phyloP scores from a whole-genome alignment of 176 grass and related monocot species.

The Zoysia japonica region DNA sequence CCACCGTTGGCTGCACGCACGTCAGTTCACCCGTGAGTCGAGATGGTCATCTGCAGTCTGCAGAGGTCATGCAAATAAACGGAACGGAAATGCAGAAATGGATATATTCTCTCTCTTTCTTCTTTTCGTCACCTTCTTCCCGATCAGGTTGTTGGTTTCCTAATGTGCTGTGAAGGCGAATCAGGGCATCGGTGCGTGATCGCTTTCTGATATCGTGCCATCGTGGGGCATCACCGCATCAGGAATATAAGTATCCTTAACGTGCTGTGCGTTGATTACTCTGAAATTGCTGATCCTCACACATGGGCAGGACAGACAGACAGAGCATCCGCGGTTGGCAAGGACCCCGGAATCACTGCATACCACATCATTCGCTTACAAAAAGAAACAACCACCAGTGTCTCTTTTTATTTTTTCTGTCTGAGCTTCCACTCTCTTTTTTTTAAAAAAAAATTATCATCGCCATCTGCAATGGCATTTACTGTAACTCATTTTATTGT shows the following conservation, averaged over 20 bases:
- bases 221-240: not conserved
- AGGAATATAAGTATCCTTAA: slow-evolving; percentile 27
- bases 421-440: too few species aligned
- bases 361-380: too few species aligned
- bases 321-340: slow-evolving; percentile 26
- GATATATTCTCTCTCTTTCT: not conserved
- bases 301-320: slow-evolving; percentile 26
- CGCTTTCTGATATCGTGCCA: not conserved
- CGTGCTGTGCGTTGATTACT: not conserved
- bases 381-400: too few species aligned
- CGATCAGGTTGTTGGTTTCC: not conserved
- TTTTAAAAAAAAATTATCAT: not conserved
- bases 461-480: not conserved
- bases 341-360: not conserved
- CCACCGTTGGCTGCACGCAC: not conserved
- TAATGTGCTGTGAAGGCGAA: not conserved
- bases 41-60: not conserved
- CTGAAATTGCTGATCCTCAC: not conserved
- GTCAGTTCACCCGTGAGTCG: not conserved
- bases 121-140: too few species aligned
- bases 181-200: slow-evolving; percentile 13
- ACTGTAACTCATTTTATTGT: not conserved
- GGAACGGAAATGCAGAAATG: not conserved
- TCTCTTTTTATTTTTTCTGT: too few species aligned
- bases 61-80: not conserved